Evolutionary conservation across 129 eudicot species (phyloP), one percentile per base, ranked within the genome.

Genomic region (Lonicera japonica): DNA sequence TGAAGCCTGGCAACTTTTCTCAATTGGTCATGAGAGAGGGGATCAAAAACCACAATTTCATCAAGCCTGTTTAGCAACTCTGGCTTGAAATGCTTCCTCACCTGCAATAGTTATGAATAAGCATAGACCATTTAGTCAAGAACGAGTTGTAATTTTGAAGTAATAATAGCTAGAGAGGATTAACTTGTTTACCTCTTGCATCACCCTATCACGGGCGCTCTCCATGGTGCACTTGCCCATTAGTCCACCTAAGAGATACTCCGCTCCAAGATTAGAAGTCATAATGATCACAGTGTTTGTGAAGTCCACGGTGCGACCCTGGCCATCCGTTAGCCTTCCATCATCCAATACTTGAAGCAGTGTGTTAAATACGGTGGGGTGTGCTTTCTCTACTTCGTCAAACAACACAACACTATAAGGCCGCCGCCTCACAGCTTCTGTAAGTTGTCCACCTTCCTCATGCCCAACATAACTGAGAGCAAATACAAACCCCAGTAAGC

Each of bases 191-290:
- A 89, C 97, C 81, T 92, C 95, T 59, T 78, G 86, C 89, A 85
- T 76, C 58, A 92, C 96, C 90, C 79, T 75, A 20, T 77, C 88
- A 5, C 92, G 86, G 12, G 99, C 96, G 2, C 56, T 72, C 0
- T 60, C 85, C 86, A 92, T 92, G 12, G 89, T 69, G 12, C 83
- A 73, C 60, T 92, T 88, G 18, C 96, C 99, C 46, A 72, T 73
- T 25, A 92, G 62, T 25, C 99, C 99, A 11, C 78, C 36, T 11
- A 92, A 58, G 21, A 92, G 85, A 73, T 78, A 73, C 64, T 92
- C 99, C 0, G 99, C 99, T 58, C 99, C 99, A 2, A 92, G 85
- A 56, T 92, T 92, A 12, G 99, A 92, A 34, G 99, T 92, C 99
- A 92, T 80, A 25, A 92, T 92, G 58, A 92, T 79, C 29, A 92